Evolutionary conservation across 116 monocot species (phyloP), one percentile per base, ranked within the genome.

Genomic region (Zostera marina): DNA sequence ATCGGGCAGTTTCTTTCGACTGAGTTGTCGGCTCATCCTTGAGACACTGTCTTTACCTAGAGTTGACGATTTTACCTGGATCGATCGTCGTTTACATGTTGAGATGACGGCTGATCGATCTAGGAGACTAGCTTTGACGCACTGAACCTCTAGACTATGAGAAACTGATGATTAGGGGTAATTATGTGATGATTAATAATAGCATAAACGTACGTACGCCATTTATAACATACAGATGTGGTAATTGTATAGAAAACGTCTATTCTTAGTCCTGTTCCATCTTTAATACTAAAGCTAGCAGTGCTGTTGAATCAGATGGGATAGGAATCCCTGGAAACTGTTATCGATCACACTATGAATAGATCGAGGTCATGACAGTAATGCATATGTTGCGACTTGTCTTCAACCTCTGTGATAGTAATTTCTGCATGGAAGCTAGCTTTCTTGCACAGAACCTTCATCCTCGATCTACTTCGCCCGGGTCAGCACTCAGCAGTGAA

Each of bases 251-350:
- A 11, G n/a, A n/a, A n/a, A n/a, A n/a, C n/a, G n/a, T 32, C 0
- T 46, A 46, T 46, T 46, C 45, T 46, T 46, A 46, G 12, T 46
- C 45, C 45, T 46, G 45, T 46, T 11, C 45, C 32, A 10, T 46
- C 45, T 46, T 46, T 46, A 46, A 46, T 46, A 46, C 45, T 46
- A 46, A 46, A 46, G 45, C 14, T 13, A 46, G n/a, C n/a, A 46
- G 4, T 46, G 7, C 45, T 46, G 45, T 46, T 11, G 45, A n/a
- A 46, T 4, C 45, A 46, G 45, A 46, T 46, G 45, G 45, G 45
- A 0, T 46, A 4, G 45, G 45, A 46, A 46, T 46, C 45, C 45
- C 11, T 46, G 45, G 45, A 46, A 46, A 46, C 45, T 46, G 45
- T 46, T 46, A 10, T 46, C 45, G 32, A 32, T 32, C 32, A 46